Base-by-base conservation (phyloP, 495 filamentous ascomycete species). In the Aspergillus asperescens region DNA sequence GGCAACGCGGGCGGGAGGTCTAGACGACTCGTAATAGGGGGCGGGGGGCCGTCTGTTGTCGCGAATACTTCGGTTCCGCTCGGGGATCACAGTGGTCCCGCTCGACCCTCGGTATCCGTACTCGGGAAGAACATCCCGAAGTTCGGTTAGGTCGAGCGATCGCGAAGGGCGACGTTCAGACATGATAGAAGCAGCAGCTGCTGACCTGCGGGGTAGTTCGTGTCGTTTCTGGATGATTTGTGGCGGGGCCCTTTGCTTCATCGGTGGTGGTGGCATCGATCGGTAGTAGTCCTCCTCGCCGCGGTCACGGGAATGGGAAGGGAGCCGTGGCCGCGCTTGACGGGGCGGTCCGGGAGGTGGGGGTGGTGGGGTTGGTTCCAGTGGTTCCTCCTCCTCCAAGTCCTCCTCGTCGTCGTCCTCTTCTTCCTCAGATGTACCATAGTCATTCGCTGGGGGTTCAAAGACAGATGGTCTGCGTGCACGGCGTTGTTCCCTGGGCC, bases 251-350 rank as follows among this genome's bases (percentile, higher is more conserved):
- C 53, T 67, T 35, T 58, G 37, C 51, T 66, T 72, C 16, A 59
- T 49, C n/a, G 72, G 69, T 25, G 67, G 71, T 12, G 72, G 73
- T 31, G 69, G 73, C 70, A 77, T 77, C 13, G 31, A 16, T 28
- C 58, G 63, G 42, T 71, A 69, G 39, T 71, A 70, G 41, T 62
- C 72, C 34, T 77, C 73, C 42, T 79, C 75, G n/a, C 70, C 68
- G 4, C 51, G 58, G 7, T 65, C 63, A 35, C 62, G 60, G 8
- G 44, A 59, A 31, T 55, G 65, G 20, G 65, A 56, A 27, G 55
- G 56, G 15, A 54, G 50, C 9, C 60, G 62, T 12, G 60, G 48
- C 37, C 61, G 64, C 10, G 41, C 20, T 23, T 70, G 65, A 34
- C 29, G 46, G 34, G 46, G 41, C 65, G 69, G n/a, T 16, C 31